A percentile compares a stretch with the other conserved stretches of the same genome.
Evolutionary conservation across 2,329 filamentous ascomycete genomes (phyloP).

Genomic region (Fusarium robinianum): DNA sequence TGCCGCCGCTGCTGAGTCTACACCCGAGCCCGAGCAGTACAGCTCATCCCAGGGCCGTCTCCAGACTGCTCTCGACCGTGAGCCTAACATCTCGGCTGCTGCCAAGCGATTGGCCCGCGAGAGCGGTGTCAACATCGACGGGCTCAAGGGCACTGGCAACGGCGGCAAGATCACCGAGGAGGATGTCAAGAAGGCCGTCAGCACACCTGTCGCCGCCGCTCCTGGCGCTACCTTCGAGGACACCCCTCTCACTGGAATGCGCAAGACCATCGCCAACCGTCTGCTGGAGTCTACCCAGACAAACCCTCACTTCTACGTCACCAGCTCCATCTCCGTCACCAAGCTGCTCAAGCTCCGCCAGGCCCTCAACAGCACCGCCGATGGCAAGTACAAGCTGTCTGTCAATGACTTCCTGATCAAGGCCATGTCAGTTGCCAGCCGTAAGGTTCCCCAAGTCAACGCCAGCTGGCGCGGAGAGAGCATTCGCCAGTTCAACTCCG

Average conservation of each 20-base stretch:
- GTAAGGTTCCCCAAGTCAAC: conserved; percentile 95
- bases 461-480: conserved; percentile 89
- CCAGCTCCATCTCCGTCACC: conserved; percentile 83
- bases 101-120: conserved; percentile 84
- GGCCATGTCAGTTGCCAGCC: conserved; percentile 83
- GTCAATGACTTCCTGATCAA: conserved; percentile 99
- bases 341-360: conserved; percentile 97
- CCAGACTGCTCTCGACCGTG: conserved; percentile 81
- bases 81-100: conserved; percentile 71
- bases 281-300: conserved; percentile 85
- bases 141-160: conserved; percentile 84
- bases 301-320: conserved; percentile 99
- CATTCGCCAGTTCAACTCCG: conserved; percentile 91
- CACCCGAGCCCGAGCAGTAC: conserved; percentile 68
- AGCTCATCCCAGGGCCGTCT: conserved; percentile 76
- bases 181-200: conserved; percentile 86
- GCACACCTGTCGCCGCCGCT: conserved; percentile 57
- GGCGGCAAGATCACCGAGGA: conserved; percentile 87
- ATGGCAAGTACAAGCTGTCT: conserved; percentile 98
- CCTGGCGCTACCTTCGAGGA: conserved; percentile 78
- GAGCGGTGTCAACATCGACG: conserved; percentile 75
- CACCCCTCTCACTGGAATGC: conserved; percentile 85
- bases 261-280: conserved; percentile 94
- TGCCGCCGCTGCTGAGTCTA: conserved; percentile 44
- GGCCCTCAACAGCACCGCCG: conserved; percentile 84